Base-by-base conservation (phyloP, 805 yeast species). In the Starmerella sp. region DNA sequence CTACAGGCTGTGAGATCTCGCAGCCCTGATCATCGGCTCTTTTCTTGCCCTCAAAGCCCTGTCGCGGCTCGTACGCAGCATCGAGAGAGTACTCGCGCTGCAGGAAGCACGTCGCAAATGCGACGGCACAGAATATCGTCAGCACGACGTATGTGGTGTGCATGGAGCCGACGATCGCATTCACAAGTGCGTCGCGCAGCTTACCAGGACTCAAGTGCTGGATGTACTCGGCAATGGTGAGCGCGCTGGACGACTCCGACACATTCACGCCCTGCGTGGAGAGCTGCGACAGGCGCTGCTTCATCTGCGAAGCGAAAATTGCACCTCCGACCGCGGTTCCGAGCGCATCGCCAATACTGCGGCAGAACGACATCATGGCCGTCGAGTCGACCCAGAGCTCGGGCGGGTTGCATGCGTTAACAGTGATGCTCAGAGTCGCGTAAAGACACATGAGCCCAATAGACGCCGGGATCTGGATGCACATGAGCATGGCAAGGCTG, bases 391-490 rank as follows among this genome's bases (percentile, higher is more conserved):
- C 57, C 61, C 65, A 62, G 29, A 62, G 54, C 14, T 57, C 55
- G n/a, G 63, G 63, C 9, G 60, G 61, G 49, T 63, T 63, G 6
- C 68, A 57, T 3, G 70, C 69, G 49, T 65, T 61, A 8, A 64
- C 67, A 1, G 67, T 57, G 38, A 61, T 53, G 52, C 62, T 61
- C 30, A 65, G 56, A 4, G 78, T 68, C 56, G 78, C 78, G 64
- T 77, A 70, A 53, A 69, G 69, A 4, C 74, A 39, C 3, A 82
- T 83, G 52, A 73, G 66, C 0, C 78, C 74, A 4, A 76, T 67
- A n/a, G 82, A 80, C 2, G 67, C 60, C 10, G 75, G 63, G 35
- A 79, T 73, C 58, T 74, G 72, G 22, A 72, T 62, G 4, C 79
- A 79, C 41, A 79, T 70, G 55, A 71, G 70, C 34, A 63, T 54